phyloP scores from a whole-genome alignment of 345 rosid species.

The Rubroshorea leprosula region DNA sequence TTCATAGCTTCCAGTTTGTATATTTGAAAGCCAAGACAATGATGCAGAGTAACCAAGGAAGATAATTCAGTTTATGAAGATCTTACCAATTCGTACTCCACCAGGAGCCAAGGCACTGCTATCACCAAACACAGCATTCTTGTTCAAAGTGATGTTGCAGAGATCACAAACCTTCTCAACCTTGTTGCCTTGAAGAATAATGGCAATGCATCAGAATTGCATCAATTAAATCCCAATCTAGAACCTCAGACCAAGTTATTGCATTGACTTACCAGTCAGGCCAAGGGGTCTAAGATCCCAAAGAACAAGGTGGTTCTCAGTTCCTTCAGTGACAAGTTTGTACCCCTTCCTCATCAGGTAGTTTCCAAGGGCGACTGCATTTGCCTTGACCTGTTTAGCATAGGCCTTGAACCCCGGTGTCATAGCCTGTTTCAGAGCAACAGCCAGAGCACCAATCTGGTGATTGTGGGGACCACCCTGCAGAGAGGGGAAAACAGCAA shows the following conservation, averaged over 20 bases:
- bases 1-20: too few species aligned
- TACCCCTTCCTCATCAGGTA: slow-evolving; percentile 76
- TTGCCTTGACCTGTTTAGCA: slow-evolving; percentile 97
- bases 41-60: too few species aligned
- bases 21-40: too few species aligned
- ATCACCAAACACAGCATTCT: slow-evolving; percentile 98
- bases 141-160: slow-evolving; percentile 90
- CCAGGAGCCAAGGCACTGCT: slow-evolving; percentile 99
- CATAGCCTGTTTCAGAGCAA: slow-evolving; percentile 83
- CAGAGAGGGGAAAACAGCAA: slow-evolving; percentile 93
- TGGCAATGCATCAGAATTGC: background rate
- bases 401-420: slow-evolving; percentile 88
- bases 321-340: slow-evolving; percentile 89
- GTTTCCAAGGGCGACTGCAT: slow-evolving; percentile 89
- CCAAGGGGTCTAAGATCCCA: slow-evolving; percentile 99
- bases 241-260: background rate
- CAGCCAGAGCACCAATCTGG: slow-evolving; percentile 99
- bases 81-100: slow-evolving; percentile 94
- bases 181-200: slow-evolving; percentile 71
- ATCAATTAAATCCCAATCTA: slow-evolving; percentile 5
- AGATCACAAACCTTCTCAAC: slow-evolving; percentile 99
- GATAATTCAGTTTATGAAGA: background rate
- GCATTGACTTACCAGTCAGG: slow-evolving; percentile 58
- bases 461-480: slow-evolving; percentile 99
- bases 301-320: slow-evolving; percentile 98